phyloP scores from a whole-genome alignment of 306 rosid genomes.

The Spatholobus suberectus region DNA sequence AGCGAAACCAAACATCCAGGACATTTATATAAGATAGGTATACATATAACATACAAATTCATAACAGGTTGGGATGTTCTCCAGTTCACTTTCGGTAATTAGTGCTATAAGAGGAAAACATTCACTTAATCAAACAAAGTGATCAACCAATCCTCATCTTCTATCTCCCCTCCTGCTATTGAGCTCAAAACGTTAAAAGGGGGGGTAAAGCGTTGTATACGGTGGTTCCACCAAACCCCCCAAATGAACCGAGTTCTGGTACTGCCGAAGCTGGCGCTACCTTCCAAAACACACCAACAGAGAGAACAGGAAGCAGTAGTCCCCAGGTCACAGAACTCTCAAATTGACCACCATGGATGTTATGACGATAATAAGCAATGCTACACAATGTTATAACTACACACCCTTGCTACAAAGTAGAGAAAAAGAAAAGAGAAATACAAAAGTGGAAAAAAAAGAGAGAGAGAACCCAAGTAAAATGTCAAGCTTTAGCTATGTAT shows the following conservation, averaged over 20 bases:
- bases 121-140: conserved; percentile 43
- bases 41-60: conserved; percentile 52
- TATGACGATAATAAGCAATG: conserved; percentile 45
- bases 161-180: conserved; percentile 36
- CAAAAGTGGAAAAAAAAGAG: background rate
- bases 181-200: conserved; percentile 44
- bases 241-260: conserved; percentile 44
- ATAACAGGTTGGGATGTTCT: conserved; percentile 48
- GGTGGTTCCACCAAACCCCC: conserved; percentile 56
- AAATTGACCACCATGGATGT: conserved; percentile 49
- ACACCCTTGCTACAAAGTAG: conserved; percentile 53
- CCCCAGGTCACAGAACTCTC: conserved; percentile 45
- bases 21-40: conserved; percentile 48
- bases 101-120: conserved; percentile 56
- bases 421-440: conserved; percentile 18
- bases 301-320: conserved; percentile 36
- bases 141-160: conserved; percentile 47
- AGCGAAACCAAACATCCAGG: conserved; percentile 39
- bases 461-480: conserved; percentile 48
- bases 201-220: conserved; percentile 42
- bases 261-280: conserved; percentile 39
- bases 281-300: conserved; percentile 16
- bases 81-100: conserved; percentile 57
- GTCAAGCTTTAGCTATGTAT: conserved; percentile 63
- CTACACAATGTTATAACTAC: conserved; percentile 65